Conservation (phyloP, 148 eudicot species). For the Fagopyrum homotropicum region DNA sequence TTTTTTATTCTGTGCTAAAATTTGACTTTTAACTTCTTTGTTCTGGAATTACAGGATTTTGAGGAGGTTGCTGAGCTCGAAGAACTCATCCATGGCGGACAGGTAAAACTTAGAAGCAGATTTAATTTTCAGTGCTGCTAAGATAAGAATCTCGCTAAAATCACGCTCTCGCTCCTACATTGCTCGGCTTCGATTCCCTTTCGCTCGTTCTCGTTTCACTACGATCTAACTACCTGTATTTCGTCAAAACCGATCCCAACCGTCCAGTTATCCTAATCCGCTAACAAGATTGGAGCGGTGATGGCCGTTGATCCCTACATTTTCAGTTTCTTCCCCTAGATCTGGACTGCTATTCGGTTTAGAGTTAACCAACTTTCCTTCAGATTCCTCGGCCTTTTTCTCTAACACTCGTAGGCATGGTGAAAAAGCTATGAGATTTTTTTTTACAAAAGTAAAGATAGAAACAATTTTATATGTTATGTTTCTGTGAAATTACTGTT, state of each 20-base stretch:
- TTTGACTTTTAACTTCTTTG: neutral
- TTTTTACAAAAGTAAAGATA: neutral
- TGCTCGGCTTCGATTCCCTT: neutral
- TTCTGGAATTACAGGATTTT: neutral
- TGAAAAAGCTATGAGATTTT: neutral
- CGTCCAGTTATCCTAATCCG: neutral
- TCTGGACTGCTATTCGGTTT: constrained; percentile 10
- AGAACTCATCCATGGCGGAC: neutral
- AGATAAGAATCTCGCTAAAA: neutral
- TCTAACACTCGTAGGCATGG: neutral
- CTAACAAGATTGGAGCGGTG: neutral
- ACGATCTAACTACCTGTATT: neutral
- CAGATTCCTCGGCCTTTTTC: constrained; percentile 8
- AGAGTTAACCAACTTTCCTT: neutral
- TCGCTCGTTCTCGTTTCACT: neutral
- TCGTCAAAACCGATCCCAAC: neutral
- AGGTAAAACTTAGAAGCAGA: neutral
- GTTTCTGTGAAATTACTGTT: neutral
- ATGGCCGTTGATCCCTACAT: neutral
- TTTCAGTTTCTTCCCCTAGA: neutral
- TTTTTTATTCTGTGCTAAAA: neutral
- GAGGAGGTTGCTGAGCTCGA: constrained; percentile 1
- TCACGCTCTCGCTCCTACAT: neutral
- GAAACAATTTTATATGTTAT: neutral
- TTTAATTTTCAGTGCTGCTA: neutral